A percentile compares a stretch with the other conserved stretches of the same genome.
phyloP scores from a whole-genome alignment of 805 yeast genomes.

The Lachancea waltii region DNA sequence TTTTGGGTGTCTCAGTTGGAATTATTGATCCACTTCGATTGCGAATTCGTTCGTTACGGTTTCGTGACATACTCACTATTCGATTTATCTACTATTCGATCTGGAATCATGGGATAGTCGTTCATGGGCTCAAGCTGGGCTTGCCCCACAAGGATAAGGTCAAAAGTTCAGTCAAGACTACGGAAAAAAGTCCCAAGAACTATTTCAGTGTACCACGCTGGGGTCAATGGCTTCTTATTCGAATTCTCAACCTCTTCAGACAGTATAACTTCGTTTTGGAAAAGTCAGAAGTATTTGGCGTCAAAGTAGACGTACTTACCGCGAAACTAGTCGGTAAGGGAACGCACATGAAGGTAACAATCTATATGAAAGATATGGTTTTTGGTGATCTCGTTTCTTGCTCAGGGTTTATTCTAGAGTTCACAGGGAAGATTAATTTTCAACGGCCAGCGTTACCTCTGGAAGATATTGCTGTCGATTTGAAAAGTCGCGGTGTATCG shows the following conservation, averaged over 20 bases:
- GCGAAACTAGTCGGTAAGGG: slow-evolving; percentile 1
- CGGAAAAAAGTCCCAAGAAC: slow-evolving; percentile 2
- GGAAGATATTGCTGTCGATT: slow-evolving; percentile 1
- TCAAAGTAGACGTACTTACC: slow-evolving; percentile 1
- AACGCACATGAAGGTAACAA: neutral
- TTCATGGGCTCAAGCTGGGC: slow-evolving; percentile 5
- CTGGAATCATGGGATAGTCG: slow-evolving; percentile 7
- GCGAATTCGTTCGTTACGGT: slow-evolving; percentile 3
- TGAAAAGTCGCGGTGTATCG: slow-evolving; percentile 3
- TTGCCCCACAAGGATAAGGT: slow-evolving; percentile 1
- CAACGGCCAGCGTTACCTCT: slow-evolving; percentile 3
- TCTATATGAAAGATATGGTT: slow-evolving; percentile 3
- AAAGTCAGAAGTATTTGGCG: slow-evolving; percentile 4
- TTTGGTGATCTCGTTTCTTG: neutral
- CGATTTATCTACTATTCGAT: slow-evolving; percentile 7
- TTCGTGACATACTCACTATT: slow-evolving; percentile 1
- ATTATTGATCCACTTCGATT: slow-evolving; percentile 7
- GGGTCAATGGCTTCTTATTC: slow-evolving; percentile 5
- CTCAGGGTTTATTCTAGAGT: slow-evolving; percentile 1
- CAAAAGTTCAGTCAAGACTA: neutral
- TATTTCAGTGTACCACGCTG: slow-evolving; percentile 6
- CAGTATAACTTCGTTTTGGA: slow-evolving; percentile 7
- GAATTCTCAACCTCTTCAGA: slow-evolving; percentile 2
- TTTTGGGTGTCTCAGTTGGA: slow-evolving; percentile 7
- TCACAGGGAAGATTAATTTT: slow-evolving; percentile 4